Percentiles rank a stretch among this genome's conserved stretches.
phyloP scores from a whole-genome alignment of 225 moss, liverwort and hornwort genomes.

The Sphagnum tenellum region DNA sequence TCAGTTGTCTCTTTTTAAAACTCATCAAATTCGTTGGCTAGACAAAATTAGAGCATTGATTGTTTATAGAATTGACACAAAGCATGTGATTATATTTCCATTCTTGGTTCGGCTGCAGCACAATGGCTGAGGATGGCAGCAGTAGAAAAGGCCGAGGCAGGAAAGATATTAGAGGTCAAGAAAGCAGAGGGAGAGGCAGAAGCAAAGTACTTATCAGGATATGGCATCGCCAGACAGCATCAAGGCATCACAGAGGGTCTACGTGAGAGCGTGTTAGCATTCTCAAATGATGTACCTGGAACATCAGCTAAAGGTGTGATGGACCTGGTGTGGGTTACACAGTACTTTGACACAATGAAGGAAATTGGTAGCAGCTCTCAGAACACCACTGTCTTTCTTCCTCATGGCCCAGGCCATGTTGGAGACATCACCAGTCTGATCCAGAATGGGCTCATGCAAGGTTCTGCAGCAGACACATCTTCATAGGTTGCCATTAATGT shows the following conservation, averaged over 20 bases:
- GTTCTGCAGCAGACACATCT: slow-evolving; percentile 8
- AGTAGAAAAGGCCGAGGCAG: slow-evolving; percentile 68
- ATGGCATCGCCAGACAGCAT: slow-evolving; percentile 82
- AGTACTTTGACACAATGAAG: slow-evolving; percentile 99
- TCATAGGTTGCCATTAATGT: too few relatives aligned
- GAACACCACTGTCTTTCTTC: slow-evolving; percentile 79
- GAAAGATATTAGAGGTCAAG: slow-evolving; percentile 68
- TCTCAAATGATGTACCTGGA: slow-evolving; percentile 79
- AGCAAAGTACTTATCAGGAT: slow-evolving; percentile 76
- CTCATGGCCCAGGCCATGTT: slow-evolving; percentile 88
- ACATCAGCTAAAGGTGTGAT: slow-evolving; percentile 91
- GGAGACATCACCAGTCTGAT: slow-evolving; percentile 70
- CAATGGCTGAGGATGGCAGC: slow-evolving; percentile 74
- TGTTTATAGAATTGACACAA: neutral
- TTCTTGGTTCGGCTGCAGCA: slow-evolving; percentile 16
- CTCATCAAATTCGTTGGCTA: neutral
- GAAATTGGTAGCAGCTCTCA: slow-evolving; percentile 75
- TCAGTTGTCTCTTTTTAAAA: slow-evolving; percentile 9
- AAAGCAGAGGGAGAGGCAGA: slow-evolving; percentile 81
- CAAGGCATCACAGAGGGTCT: slow-evolving; percentile 91
- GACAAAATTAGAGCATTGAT: too few relatives aligned
- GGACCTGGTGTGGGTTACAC: slow-evolving; percentile 89
- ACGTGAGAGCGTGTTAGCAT: slow-evolving; percentile 77
- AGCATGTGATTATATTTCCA: too few relatives aligned
- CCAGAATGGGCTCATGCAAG: slow-evolving; percentile 78